Evolutionary conservation across 1,139 yeast species (phyloP), one percentile per base, ranked within the genome.

Genomic region (Debaryomycetaceae sp.): DNA sequence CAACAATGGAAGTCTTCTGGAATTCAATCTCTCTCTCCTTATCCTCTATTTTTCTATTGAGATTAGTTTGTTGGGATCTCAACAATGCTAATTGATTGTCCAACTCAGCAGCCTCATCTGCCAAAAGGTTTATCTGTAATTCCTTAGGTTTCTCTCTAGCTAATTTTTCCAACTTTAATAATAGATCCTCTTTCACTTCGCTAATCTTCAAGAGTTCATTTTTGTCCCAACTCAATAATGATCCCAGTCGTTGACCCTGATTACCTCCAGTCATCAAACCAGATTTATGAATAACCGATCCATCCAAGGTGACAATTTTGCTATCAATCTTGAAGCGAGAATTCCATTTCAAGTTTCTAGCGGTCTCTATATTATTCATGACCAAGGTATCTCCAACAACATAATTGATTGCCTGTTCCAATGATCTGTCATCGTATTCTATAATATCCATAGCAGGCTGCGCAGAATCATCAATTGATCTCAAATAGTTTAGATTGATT

Each of bases 191-290:
- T 54, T 87, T 87, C 45, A 76, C 57, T 36, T 74, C 75, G 44
- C 70, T 75, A 51, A 90, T 70, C 27, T 75, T 70, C 44, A 78
- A 78, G 55, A 82, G 79, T 53, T 86, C 90, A 43, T 79, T 77
- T 56, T 85, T 88, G 57, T 85, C 90, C 96, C 96, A 89, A 52
- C 80, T 76, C 47, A 62, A 36, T 4, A 56, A 48, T 0, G 64
- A 59, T 13, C 60, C 55, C 4, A 65, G 57, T 37, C 65, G 66
- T 63, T 75, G 54, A 54, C 69, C 38, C 69, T 69, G 57, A 56
- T 65, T 64, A 52, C 98, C 98, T 65, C 97, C 98, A 11, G 98
- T 87, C 95, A 93, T 88, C 40, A 90, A 72, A 6, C 97, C 97
- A 8, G 93, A 84, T 56, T 80, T 82, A 59, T 89, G 93, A 45